phyloP scores from a whole-genome alignment of 441 rosid genomes.

The Lepidium campestre region DNA sequence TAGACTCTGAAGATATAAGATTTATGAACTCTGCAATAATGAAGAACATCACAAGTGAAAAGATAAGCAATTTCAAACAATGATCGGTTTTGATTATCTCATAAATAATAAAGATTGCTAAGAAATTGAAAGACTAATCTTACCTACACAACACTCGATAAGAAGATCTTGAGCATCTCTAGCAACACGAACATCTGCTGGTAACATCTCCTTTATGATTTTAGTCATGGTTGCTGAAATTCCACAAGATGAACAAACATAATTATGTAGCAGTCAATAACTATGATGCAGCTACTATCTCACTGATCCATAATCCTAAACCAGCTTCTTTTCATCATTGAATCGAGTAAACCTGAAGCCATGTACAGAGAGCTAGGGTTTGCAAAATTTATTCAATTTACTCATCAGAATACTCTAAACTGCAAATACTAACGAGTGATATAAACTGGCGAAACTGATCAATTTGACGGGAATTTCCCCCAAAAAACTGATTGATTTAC shows the following conservation, averaged over 20 bases:
- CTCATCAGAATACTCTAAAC: background rate
- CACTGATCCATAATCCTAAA: background rate
- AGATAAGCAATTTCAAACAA: background rate
- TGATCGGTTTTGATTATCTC: background rate
- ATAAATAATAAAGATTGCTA: background rate
- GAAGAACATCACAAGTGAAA: background rate
- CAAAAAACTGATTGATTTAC: background rate
- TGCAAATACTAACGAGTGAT: background rate
- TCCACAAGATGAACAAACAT: conserved; percentile 6
- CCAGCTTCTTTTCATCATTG: background rate
- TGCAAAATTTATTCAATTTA: background rate
- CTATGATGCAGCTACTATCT: background rate
- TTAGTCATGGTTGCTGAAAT: conserved; percentile 94
- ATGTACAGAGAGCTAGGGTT: background rate
- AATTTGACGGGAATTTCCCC: background rate
- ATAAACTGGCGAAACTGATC: background rate
- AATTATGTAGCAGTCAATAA: background rate
- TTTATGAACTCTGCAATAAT: conserved; percentile 78
- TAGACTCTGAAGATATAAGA: conserved; percentile 94
- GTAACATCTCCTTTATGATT: conserved; percentile 98
- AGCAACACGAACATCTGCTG: conserved; percentile 98
- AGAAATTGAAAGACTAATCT: background rate
- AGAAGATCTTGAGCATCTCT: conserved; percentile 98
- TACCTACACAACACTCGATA: conserved; percentile 98
- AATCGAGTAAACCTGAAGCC: background rate